A percentile compares a stretch with the other conserved stretches of the same genome.
These are phyloP conservation scores for Verticillium klebahnii DNA, from an alignment of 2,329 filamentous ascomycete genomes.

Conservation along the genomic window DNA sequence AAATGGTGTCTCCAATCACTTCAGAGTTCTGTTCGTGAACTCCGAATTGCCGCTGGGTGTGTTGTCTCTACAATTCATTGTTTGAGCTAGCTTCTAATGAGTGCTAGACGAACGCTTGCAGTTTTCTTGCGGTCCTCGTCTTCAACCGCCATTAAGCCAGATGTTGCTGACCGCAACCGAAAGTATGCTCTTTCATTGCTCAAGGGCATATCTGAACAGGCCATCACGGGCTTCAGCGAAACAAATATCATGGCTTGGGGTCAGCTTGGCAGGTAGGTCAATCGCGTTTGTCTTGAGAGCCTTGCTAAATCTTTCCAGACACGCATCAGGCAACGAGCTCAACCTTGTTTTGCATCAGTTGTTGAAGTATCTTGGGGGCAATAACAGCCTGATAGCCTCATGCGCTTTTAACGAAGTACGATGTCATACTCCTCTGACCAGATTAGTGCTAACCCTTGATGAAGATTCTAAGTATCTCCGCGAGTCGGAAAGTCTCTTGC, in stretches of 20 bases:
- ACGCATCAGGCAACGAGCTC: constrained; percentile 75
- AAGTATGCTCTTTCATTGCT: constrained; percentile 67
- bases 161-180: constrained; percentile 58
- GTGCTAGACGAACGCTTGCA: constrained; percentile 54
- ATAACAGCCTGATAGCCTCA: constrained; percentile 72
- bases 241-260: constrained; percentile 82
- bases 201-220: constrained; percentile 65
- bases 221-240: constrained; percentile 66
- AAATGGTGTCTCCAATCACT: constrained; percentile 80
- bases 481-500: constrained; percentile 56
- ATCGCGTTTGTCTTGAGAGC: not conserved
- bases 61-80: constrained; percentile 16
- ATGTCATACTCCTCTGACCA: not conserved
- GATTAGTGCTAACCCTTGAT: not conserved
- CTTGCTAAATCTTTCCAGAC: constrained; percentile 32
- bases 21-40: constrained; percentile 77
- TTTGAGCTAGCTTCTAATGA: constrained; percentile 9
- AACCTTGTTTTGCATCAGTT: constrained; percentile 81
- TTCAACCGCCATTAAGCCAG: constrained; percentile 25
- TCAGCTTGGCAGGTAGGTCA: constrained; percentile 66
- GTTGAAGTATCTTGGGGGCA: constrained; percentile 80
- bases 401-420: constrained; percentile 77
- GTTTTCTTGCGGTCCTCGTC: constrained; percentile 52
- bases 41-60: constrained; percentile 75
- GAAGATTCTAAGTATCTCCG: constrained; percentile 64